Conservation (phyloP, 768 basidiomycete genomes). For the Serendipita sp. region DNA sequence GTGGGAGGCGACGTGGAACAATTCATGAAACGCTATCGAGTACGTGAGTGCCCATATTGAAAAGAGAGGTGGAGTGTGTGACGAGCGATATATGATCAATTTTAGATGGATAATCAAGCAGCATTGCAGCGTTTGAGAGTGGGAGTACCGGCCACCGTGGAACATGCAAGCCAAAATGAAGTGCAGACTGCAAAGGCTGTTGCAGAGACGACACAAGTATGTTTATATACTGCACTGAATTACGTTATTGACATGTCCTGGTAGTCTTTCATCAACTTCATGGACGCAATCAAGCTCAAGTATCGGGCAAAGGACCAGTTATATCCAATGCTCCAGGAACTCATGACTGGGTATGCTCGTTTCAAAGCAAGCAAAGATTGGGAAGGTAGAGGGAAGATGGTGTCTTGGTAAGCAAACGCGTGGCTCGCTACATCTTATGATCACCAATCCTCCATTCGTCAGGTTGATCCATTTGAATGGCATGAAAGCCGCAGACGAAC, state of each 20-base stretch:
- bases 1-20: constrained; percentile 58
- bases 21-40: constrained; percentile 82
- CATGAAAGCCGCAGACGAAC: constrained; percentile 94
- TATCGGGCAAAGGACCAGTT: constrained; percentile 95
- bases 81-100: not conserved
- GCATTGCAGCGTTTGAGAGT: constrained; percentile 81
- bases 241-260: constrained; percentile 9
- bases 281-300: constrained; percentile 89
- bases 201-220: constrained; percentile 89
- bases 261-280: constrained; percentile 78
- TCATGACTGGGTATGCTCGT: constrained; percentile 86
- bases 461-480: constrained; percentile 94
- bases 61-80: too few species aligned
- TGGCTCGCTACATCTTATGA: not conserved
- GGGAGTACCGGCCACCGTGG: constrained; percentile 91
- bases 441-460: too few species aligned
- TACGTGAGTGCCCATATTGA: constrained; percentile 23
- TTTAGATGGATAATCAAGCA: constrained; percentile 82
- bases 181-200: constrained; percentile 95
- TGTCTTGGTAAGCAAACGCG: constrained; percentile 82
- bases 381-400: constrained; percentile 89
- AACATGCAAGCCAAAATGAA: constrained; percentile 84
- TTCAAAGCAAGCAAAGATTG: constrained; percentile 93
- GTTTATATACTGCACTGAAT: constrained; percentile 7
- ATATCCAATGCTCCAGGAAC: constrained; percentile 84